Conservation (phyloP, 2,329 filamentous ascomycete genomes). For the Teratosphaeria zuluensis region DNA sequence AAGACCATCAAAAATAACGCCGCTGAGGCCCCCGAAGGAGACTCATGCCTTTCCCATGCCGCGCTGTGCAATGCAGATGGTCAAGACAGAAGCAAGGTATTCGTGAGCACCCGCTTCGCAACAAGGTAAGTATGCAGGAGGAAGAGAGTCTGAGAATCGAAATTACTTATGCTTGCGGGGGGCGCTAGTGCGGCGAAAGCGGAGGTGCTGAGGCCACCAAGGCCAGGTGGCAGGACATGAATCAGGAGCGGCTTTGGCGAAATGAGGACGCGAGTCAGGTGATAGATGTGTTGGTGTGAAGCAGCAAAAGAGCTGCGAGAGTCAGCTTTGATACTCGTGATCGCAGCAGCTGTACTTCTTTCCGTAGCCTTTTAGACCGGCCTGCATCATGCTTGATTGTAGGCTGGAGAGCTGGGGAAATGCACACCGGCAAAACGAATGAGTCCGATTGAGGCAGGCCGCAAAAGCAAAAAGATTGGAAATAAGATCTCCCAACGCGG, state of each 20-base stretch:
- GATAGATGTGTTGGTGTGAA: too few relatives aligned
- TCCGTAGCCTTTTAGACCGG: too few relatives aligned
- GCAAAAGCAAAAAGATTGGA: neutral
- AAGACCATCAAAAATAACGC: constrained; percentile 6
- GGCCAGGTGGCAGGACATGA: too few relatives aligned
- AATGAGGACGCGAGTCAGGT: too few relatives aligned
- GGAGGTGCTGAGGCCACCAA: neutral
- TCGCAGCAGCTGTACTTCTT: too few relatives aligned
- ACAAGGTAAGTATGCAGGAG: constrained; percentile 2
- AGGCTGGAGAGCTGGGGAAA: too few relatives aligned
- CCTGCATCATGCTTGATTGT: too few relatives aligned
- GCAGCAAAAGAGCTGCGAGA: too few relatives aligned
- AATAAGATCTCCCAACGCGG: neutral
- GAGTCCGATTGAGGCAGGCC: neutral
- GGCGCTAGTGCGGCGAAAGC: neutral
- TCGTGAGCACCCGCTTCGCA: constrained; percentile 6
- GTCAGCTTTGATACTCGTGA: too few relatives aligned
- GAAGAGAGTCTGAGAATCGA: neutral
- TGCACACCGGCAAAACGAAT: neutral
- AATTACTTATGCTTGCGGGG: neutral
- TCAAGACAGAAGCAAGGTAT: constrained; percentile 3
- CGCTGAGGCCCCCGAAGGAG: constrained; percentile 5
- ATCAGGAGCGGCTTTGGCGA: too few relatives aligned
- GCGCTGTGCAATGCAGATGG: constrained; percentile 10
- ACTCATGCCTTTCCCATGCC: constrained; percentile 6